Evolutionary conservation across 2,329 filamentous ascomycete species (phyloP).

Genomic region (Stachybotrys elegans): DNA sequence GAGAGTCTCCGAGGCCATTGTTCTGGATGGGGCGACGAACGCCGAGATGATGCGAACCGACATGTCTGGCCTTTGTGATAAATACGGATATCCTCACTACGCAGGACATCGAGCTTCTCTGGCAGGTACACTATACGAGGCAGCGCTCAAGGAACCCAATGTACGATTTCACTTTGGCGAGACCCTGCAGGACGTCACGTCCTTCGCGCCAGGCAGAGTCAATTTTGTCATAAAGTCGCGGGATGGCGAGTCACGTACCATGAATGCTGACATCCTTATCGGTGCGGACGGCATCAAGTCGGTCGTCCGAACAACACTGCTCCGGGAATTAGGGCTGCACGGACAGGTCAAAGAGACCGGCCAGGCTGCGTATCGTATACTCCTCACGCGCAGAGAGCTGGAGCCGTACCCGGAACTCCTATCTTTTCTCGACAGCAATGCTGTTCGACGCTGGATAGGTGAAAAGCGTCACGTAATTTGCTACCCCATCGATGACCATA

Average conservation of each 20-base stretch:
- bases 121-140: constrained; percentile 63
- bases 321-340: constrained; percentile 43
- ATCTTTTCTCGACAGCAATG: constrained; percentile 60
- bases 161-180: constrained; percentile 67
- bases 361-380: constrained; percentile 75
- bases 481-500: constrained; percentile 65
- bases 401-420: constrained; percentile 61
- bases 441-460: constrained; percentile 71
- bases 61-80: constrained; percentile 60
- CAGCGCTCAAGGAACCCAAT: constrained; percentile 56
- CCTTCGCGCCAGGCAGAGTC: constrained; percentile 55
- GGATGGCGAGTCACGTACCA: constrained; percentile 45
- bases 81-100: constrained; percentile 73
- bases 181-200: constrained; percentile 48
- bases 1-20: constrained; percentile 65
- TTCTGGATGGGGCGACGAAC: constrained; percentile 64
- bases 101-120: constrained; percentile 72
- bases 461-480: constrained; percentile 72
- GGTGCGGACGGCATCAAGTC: constrained; percentile 55
- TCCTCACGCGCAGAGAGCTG: constrained; percentile 66
- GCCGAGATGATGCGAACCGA: constrained; percentile 66
- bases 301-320: constrained; percentile 44
- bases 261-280: constrained; percentile 48
- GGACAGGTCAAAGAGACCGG: constrained; percentile 62
- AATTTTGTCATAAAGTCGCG: constrained; percentile 56